phyloP scores from a whole-genome alignment of 75 land plant genomes.

The Larix kaempferi region DNA sequence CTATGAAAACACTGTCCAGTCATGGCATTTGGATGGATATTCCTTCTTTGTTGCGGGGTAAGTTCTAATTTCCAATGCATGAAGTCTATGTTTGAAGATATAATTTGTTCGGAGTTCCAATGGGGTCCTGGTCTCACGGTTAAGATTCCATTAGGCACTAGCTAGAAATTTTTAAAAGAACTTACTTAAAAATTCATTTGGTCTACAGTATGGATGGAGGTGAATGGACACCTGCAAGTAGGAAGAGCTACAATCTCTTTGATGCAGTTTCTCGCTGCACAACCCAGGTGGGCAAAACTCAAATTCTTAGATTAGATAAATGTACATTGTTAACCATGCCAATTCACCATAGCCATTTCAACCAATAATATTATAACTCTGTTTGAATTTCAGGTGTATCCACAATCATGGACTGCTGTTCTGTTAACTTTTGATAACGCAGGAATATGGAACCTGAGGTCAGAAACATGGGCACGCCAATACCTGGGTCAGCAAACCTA shows the following conservation, averaged over 20 bases:
- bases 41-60: slow-evolving; percentile 93
- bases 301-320: not conserved
- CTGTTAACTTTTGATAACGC: slow-evolving; percentile 58
- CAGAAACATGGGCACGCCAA: slow-evolving; percentile 46
- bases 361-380: no score
- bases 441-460: slow-evolving; percentile 73
- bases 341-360: no score
- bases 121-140: no score
- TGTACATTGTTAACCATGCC: no score
- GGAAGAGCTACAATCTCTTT: slow-evolving; percentile 56
- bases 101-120: no score
- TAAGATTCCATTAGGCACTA: no score
- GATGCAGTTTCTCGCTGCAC: slow-evolving; percentile 74
- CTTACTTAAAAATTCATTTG: no score
- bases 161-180: no score
- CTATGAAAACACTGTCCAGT: slow-evolving; percentile 45
- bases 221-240: slow-evolving; percentile 43
- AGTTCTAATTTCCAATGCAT: slow-evolving; percentile 4
- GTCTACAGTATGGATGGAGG: slow-evolving; percentile 67
- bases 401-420: slow-evolving; percentile 62
- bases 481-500: slow-evolving; percentile 81
- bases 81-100: no score
- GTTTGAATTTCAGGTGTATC: slow-evolving; percentile 44
- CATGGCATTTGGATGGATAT: slow-evolving; percentile 91
- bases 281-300: slow-evolving; percentile 37